These are phyloP conservation scores for Penicillium angulare DNA, from an alignment of 495 filamentous ascomycete species.

Conservation along the genomic window DNA sequence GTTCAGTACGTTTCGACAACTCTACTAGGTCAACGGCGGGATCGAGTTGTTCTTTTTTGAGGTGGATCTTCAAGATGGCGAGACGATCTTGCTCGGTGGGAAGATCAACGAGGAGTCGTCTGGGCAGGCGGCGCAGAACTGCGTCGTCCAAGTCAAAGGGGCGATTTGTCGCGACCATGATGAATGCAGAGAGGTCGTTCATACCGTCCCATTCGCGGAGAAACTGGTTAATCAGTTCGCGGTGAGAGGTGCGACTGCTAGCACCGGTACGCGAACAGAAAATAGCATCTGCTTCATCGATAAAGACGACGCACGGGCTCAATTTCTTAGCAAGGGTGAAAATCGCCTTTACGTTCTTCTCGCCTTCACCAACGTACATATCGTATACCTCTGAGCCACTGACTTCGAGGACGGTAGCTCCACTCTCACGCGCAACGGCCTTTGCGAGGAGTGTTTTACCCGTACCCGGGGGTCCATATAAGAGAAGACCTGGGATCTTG, in stretches of 20 bases:
- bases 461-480: constrained; percentile 94
- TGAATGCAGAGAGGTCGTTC: constrained; percentile 81
- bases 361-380: constrained; percentile 93
- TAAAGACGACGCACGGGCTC: constrained; percentile 91
- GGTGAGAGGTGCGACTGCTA: constrained; percentile 61
- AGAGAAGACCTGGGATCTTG: constrained; percentile 81
- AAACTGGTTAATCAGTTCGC: constrained; percentile 97
- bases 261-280: constrained; percentile 68
- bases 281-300: constrained; percentile 94
- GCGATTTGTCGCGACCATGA: constrained; percentile 98
- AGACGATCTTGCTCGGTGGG: constrained; percentile 75
- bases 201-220: constrained; percentile 98
- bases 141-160: constrained; percentile 96
- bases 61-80: constrained; percentile 79
- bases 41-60: constrained; percentile 73
- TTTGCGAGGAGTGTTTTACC: constrained; percentile 95
- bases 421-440: constrained; percentile 92
- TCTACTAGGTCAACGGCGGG: constrained; percentile 64
- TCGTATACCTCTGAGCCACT: constrained; percentile 82
- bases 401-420: constrained; percentile 77
- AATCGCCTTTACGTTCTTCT: constrained; percentile 94
- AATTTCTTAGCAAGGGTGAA: constrained; percentile 91
- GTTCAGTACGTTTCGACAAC: constrained; percentile 72
- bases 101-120: constrained; percentile 83
- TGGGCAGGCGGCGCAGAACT: constrained; percentile 76